phyloP scores from a whole-genome alignment of 2,329 filamentous ascomycete species.

The Epichloe gansuensis region DNA sequence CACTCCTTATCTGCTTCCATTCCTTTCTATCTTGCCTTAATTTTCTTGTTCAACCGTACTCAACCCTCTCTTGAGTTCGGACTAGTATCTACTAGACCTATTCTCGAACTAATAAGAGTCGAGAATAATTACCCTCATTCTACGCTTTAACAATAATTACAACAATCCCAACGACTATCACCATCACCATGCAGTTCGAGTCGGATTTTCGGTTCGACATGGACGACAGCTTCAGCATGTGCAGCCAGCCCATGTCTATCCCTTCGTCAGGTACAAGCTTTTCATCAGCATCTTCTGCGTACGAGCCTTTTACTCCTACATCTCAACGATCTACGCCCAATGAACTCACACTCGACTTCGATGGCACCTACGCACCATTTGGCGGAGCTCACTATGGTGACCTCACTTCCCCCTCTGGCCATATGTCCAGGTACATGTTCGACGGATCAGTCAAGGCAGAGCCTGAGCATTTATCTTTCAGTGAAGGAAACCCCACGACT shows the following conservation, averaged over 20 bases:
- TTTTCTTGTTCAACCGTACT: constrained; percentile 1
- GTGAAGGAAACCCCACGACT: constrained; percentile 21
- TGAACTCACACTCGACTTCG: constrained; percentile 25
- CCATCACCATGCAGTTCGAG: constrained; percentile 26
- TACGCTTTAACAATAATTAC: not conserved
- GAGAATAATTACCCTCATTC: constrained; percentile 3
- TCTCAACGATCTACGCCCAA: constrained; percentile 33
- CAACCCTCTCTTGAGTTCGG: constrained; percentile 1
- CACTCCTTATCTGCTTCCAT: constrained; percentile 7
- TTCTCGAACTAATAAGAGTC: not conserved
- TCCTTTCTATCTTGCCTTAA: constrained; percentile 5
- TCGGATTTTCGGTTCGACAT: constrained; percentile 27
- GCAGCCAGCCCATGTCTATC: constrained; percentile 24
- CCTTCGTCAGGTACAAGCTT: constrained; percentile 25
- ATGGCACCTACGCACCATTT: constrained; percentile 19
- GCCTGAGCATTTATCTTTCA: constrained; percentile 21
- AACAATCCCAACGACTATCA: not conserved
- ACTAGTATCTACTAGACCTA: constrained; percentile 1
- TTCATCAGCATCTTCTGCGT: constrained; percentile 27
- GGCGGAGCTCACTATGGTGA: constrained; percentile 17
- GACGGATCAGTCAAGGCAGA: constrained; percentile 21
- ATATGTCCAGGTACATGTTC: constrained; percentile 24
- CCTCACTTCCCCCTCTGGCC: constrained; percentile 24
- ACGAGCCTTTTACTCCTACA: constrained; percentile 32
- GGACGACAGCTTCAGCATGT: constrained; percentile 28